A percentile compares a stretch with the other conserved stretches of the same genome.
phyloP scores from a whole-genome alignment of 768 basidiomycete species.

The Sporobolomyces phaffii region DNA sequence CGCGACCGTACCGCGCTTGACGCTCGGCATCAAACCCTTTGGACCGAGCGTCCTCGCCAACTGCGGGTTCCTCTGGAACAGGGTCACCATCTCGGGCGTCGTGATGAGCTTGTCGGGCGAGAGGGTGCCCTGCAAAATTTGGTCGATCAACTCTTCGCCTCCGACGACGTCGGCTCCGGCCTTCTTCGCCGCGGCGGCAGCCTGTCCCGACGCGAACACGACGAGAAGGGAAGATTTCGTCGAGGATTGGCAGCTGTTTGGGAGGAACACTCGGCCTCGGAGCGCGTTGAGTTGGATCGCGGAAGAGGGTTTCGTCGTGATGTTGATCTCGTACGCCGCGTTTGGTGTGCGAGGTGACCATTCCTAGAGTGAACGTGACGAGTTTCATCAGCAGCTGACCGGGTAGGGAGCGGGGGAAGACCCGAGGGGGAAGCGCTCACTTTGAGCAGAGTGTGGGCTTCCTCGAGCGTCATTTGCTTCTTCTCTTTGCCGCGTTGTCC shows the following conservation, averaged over 20 bases:
- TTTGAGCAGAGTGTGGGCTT: slow-evolving; percentile 38
- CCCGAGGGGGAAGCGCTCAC: background rate
- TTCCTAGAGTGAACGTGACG: slow-evolving; percentile 6
- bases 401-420: background rate
- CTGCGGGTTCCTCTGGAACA: slow-evolving; percentile 61
- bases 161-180: slow-evolving; percentile 90
- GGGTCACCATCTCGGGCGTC: slow-evolving; percentile 67
- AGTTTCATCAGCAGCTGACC: too few species aligned
- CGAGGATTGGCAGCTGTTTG: slow-evolving; percentile 48
- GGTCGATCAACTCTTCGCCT: slow-evolving; percentile 62
- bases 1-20: slow-evolving; percentile 86
- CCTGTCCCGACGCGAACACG: slow-evolving; percentile 89
- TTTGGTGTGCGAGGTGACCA: slow-evolving; percentile 55
- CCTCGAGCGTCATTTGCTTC: slow-evolving; percentile 34
- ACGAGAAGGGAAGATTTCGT: slow-evolving; percentile 55
- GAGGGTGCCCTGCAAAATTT: slow-evolving; percentile 70
- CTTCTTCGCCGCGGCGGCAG: slow-evolving; percentile 56
- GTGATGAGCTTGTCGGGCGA: slow-evolving; percentile 78
- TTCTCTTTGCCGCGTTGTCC: slow-evolving; percentile 34
- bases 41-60: slow-evolving; percentile 76
- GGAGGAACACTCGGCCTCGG: slow-evolving; percentile 80
- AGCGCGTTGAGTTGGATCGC: slow-evolving; percentile 72
- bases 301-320: slow-evolving; percentile 60
- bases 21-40: slow-evolving; percentile 90
- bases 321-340: slow-evolving; percentile 69